These are phyloP conservation scores for Suhomyces terraborum DNA, from an alignment of 1,139 yeast species.

Conservation along the genomic window DNA sequence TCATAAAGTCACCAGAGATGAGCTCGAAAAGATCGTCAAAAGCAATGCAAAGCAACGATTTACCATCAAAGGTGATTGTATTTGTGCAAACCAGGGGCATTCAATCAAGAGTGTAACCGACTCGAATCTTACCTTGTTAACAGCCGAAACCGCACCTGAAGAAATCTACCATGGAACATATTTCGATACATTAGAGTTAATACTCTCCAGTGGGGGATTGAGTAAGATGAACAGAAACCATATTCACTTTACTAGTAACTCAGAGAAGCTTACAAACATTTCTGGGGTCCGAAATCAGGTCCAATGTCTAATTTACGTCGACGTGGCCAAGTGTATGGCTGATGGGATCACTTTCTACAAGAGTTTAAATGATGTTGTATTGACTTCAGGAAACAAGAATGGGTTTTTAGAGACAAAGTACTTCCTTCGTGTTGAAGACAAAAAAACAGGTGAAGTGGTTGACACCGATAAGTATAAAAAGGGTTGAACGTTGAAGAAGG, in stretches of 20 bases:
- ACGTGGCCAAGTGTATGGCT: slow-evolving; percentile 48
- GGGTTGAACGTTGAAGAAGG: not conserved
- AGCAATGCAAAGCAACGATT: slow-evolving; percentile 74
- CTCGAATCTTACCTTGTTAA: slow-evolving; percentile 43
- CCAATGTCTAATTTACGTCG: slow-evolving; percentile 63
- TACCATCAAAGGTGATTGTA: slow-evolving; percentile 36
- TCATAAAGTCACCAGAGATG: slow-evolving; percentile 54
- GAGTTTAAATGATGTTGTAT: slow-evolving; percentile 73
- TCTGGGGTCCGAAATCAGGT: slow-evolving; percentile 75
- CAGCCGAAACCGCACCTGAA: slow-evolving; percentile 25
- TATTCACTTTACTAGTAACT: slow-evolving; percentile 68
- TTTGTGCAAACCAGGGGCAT: slow-evolving; percentile 95
- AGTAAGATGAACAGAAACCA: slow-evolving; percentile 76
- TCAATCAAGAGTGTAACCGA: slow-evolving; percentile 54
- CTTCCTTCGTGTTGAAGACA: slow-evolving; percentile 42
- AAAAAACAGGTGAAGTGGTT: slow-evolving; percentile 18
- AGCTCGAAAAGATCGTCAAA: slow-evolving; percentile 61
- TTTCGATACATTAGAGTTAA: slow-evolving; percentile 46
- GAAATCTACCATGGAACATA: slow-evolving; percentile 81
- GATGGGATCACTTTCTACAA: slow-evolving; percentile 58
- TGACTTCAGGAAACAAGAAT: slow-evolving; percentile 59
- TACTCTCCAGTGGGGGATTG: slow-evolving; percentile 59
- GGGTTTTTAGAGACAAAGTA: slow-evolving; percentile 54
- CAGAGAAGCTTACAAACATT: slow-evolving; percentile 37
- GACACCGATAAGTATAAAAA: slow-evolving; percentile 11